A percentile compares a stretch with the other conserved stretches of the same genome.
Conservation (phyloP, 345 rosid species). For the Eutrema heterophyllum region DNA sequence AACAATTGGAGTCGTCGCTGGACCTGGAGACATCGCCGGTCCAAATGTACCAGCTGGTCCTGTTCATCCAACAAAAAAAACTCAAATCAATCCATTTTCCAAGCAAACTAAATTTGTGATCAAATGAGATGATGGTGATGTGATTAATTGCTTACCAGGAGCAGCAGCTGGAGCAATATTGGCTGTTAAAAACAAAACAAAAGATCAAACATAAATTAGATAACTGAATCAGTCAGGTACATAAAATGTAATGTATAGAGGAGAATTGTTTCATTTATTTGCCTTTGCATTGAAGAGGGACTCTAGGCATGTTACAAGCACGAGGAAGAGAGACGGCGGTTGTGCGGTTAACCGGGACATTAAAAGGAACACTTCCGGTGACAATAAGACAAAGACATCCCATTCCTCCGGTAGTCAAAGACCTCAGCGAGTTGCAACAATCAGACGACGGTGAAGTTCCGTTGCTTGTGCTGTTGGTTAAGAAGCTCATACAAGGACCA, state of each 20-base stretch:
- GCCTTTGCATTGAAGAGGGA: slow-evolving; percentile 82
- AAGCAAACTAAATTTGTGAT: neutral
- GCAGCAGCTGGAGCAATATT: slow-evolving; percentile 60
- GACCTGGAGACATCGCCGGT: slow-evolving; percentile 44
- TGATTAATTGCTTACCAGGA: slow-evolving; percentile 46
- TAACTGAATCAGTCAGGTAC: neutral
- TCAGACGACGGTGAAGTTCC: slow-evolving; percentile 54
- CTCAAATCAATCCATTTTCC: neutral
- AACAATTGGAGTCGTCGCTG: slow-evolving; percentile 49
- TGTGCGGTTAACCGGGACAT: slow-evolving; percentile 62
- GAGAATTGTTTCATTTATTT: neutral
- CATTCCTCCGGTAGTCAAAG: slow-evolving; percentile 51
- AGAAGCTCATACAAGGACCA: slow-evolving; percentile 63
- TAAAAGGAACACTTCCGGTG: slow-evolving; percentile 65
- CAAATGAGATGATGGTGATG: neutral
- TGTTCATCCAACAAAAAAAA: slow-evolving; percentile 4
- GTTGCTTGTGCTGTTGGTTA: slow-evolving; percentile 55
- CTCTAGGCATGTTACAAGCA: slow-evolving; percentile 76
- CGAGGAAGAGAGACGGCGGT: slow-evolving; percentile 82
- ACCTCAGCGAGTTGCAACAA: slow-evolving; percentile 62
- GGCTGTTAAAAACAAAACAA: slow-evolving; percentile 28
- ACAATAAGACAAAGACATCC: slow-evolving; percentile 71
- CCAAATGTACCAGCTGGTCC: slow-evolving; percentile 52
- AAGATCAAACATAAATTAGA: neutral
- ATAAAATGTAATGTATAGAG: neutral